Percentiles rank a stretch among this genome's conserved stretches.
These are phyloP conservation scores for Tylopilus rubrobrunneus DNA, from an alignment of 768 basidiomycete genomes.

Conservation along the genomic window DNA sequence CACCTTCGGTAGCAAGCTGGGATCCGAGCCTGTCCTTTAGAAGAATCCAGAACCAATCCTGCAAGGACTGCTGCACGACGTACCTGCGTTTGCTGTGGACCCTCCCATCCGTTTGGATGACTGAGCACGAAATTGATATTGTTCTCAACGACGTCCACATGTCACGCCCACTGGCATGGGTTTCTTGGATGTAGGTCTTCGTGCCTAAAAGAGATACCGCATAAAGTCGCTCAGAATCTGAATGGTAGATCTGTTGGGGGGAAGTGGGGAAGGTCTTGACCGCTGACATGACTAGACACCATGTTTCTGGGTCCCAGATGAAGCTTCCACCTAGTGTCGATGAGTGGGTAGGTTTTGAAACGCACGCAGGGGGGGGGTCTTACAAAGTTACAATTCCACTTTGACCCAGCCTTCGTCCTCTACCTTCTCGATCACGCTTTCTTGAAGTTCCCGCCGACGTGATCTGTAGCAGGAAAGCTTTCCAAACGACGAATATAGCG, in stretches of 20 bases:
- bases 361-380: no score
- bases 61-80: neutral
- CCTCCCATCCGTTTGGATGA: slow-evolving; percentile 7
- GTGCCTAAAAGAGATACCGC: slow-evolving; percentile 21
- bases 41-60: no score
- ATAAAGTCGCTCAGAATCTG: slow-evolving; percentile 26
- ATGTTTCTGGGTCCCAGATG: slow-evolving; percentile 30
- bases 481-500: no score
- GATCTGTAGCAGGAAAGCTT: slow-evolving; percentile 37
- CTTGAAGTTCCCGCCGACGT: slow-evolving; percentile 35
- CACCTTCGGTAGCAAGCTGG: no score
- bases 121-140: slow-evolving; percentile 2
- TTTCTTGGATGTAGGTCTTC: slow-evolving; percentile 19
- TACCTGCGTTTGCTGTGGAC: slow-evolving; percentile 1
- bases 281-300: slow-evolving; percentile 18
- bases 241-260: slow-evolving; percentile 13
- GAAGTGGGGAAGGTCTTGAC: slow-evolving; percentile 23
- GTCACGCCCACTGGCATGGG: slow-evolving; percentile 24
- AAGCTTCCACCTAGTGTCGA: slow-evolving; percentile 16
- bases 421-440: neutral
- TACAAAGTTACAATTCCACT: slow-evolving; percentile 3
- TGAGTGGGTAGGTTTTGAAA: neutral
- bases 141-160: slow-evolving; percentile 4
- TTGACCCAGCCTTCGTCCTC: neutral
- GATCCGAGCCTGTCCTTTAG: no score